Evolutionary conservation across 805 yeast genomes (phyloP), one percentile per base, ranked within the genome.

Genomic region (Starmerella stigmatis): DNA sequence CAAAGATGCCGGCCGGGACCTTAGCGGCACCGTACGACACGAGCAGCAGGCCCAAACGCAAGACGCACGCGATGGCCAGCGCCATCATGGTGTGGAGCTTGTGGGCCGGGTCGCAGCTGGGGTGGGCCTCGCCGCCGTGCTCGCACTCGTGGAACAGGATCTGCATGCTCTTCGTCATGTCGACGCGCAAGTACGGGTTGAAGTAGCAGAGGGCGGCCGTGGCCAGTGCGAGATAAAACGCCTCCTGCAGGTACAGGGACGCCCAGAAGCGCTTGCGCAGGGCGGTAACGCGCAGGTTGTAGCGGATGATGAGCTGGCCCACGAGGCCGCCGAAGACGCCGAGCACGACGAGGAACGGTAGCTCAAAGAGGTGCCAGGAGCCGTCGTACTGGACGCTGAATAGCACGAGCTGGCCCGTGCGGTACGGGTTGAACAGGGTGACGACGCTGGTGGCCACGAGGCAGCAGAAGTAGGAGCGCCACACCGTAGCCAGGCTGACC

Each of bases 91-190:
- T 63, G 9, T 43, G 38, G 20, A 41, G 30, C 11, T 60, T 45
- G 25, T 56, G 48, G 5, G 43, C 7, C 1, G 55, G 44, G 27
- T 60, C 53, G 43, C 67, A 64, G 16, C 61, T 57, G 9, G 51
- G 48, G 34, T 62, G 61, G 11, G 10, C 10, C 15, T 71, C 68
- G 65, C 71, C 61, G 51, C 69, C 65, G 26, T 63, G 65, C 17
- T 67, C 74, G 65, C 97, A 89, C 59, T 85, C 94, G 57, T 79
- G 85, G 64, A 92, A 92, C 31, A 92, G 66, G 10, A 81, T 66
- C 54, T 86, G 88, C 97, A 92, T 92, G 22, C 86, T 75, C 58
- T 88, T 94, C 1, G 98, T 86, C 98, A 92, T 92, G 60, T 92
- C 98, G 30, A 83, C 65, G 44, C 77, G 70, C 46, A 92, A 69